A percentile compares a stretch with the other conserved stretches of the same genome.
Conservation (phyloP, 257 asterid species). For the Capsicum chinense region DNA sequence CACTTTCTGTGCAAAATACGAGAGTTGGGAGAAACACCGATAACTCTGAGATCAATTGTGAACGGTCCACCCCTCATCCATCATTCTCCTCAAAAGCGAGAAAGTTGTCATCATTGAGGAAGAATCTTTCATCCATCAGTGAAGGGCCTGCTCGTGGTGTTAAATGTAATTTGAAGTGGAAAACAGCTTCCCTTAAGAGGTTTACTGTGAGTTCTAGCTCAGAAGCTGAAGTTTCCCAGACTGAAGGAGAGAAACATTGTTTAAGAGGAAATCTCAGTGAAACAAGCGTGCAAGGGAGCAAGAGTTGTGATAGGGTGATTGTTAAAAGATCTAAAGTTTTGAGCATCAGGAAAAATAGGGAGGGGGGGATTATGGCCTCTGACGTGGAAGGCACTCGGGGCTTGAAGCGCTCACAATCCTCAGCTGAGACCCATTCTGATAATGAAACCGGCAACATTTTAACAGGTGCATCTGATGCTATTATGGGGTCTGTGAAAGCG, state of each 20-base stretch:
- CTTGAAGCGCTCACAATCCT: constrained; percentile 40
- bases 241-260: constrained; percentile 40
- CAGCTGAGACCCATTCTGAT: constrained; percentile 39
- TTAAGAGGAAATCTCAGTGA: constrained; percentile 37
- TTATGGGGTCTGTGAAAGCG: constrained; percentile 35
- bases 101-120: constrained; percentile 61
- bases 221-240: constrained; percentile 42
- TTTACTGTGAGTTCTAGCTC: constrained; percentile 37
- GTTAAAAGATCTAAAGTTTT: constrained; percentile 41
- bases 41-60: constrained; percentile 40
- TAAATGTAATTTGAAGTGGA: constrained; percentile 47
- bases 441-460: constrained; percentile 39
- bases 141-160: constrained; percentile 46
- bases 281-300: constrained; percentile 34
- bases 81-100: constrained; percentile 45
- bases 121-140: constrained; percentile 45
- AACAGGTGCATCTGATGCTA: constrained; percentile 39
- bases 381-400: constrained; percentile 41
- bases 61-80: constrained; percentile 36
- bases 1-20: constrained; percentile 39
- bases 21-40: constrained; percentile 39
- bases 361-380: constrained; percentile 34
- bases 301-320: constrained; percentile 34
- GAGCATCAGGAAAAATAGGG: constrained; percentile 45
- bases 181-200: constrained; percentile 44